Percentiles rank a stretch among this genome's conserved stretches.
These are phyloP conservation scores for Candida insectorum DNA, from an alignment of 805 yeast species.

Conservation along the genomic window DNA sequence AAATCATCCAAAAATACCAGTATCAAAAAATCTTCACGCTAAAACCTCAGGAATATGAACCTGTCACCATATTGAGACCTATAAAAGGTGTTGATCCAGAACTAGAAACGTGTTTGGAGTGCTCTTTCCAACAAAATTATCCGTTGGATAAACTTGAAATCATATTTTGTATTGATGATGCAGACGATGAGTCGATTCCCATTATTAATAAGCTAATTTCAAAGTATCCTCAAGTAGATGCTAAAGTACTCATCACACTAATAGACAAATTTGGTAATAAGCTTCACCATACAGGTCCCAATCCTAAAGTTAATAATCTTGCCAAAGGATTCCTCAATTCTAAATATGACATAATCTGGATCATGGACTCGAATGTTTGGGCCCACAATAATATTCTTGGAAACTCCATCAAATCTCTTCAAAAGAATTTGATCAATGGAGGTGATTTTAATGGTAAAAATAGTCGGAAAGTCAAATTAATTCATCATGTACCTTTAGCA, in stretches of 20 bases:
- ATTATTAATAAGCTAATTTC: constrained; percentile 48
- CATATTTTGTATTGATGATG: constrained; percentile 69
- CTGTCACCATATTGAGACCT: constrained; percentile 77
- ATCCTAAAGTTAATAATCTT: constrained; percentile 84
- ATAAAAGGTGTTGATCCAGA: constrained; percentile 82
- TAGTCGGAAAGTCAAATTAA: constrained; percentile 52
- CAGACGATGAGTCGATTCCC: constrained; percentile 61
- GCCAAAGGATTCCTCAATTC: constrained; percentile 76
- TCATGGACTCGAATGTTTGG: constrained; percentile 84
- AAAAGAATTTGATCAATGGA: constrained; percentile 53
- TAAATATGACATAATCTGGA: constrained; percentile 74
- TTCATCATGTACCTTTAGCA: constrained; percentile 81
- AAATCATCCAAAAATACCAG: constrained; percentile 31
- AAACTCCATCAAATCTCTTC: constrained; percentile 57
- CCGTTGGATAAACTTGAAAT: constrained; percentile 61
- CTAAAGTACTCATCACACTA: constrained; percentile 49
- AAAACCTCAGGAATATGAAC: constrained; percentile 16
- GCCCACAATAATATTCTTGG: constrained; percentile 59
- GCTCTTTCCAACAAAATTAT: constrained; percentile 66
- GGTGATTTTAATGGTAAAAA: constrained; percentile 14
- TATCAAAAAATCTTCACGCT: constrained; percentile 9
- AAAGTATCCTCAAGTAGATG: constrained; percentile 55
- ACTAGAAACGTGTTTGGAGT: constrained; percentile 60
- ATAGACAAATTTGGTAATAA: constrained; percentile 26
- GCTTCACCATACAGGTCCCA: constrained; percentile 66